phyloP scores from a whole-genome alignment of 106 monocot genomes.

The Dactylorhiza incarnata region DNA sequence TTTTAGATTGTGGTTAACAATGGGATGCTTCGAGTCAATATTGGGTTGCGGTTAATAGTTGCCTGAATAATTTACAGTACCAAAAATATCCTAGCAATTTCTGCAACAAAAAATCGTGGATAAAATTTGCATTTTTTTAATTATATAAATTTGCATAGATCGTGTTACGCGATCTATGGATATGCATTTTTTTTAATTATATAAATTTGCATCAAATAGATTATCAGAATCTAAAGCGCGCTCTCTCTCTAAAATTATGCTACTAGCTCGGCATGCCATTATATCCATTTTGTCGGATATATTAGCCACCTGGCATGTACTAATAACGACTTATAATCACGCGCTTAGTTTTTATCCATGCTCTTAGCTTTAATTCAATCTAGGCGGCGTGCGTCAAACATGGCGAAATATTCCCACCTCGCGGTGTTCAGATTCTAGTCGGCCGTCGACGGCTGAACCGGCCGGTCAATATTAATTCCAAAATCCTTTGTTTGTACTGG shows the following conservation, averaged over 20 bases:
- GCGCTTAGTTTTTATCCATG: not conserved
- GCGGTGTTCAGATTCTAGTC: not conserved
- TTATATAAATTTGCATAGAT: too few relatives aligned
- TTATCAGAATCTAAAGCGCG: too few relatives aligned
- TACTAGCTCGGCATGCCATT: not conserved
- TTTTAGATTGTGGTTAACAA: too few relatives aligned
- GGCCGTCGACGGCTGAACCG: not conserved
- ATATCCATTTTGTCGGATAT: not conserved
- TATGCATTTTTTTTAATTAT: too few relatives aligned
- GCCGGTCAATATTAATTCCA: conserved; percentile 2
- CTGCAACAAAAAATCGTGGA: too few relatives aligned
- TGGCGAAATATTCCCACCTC: not conserved
- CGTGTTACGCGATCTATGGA: too few relatives aligned
- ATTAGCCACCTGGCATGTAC: not conserved
- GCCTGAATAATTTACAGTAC: too few relatives aligned
- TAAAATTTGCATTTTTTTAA: too few relatives aligned
- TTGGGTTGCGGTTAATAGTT: too few relatives aligned
- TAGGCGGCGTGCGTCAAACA: not conserved
- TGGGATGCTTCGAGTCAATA: too few relatives aligned
- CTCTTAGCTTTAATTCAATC: not conserved
- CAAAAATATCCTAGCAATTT: too few relatives aligned
- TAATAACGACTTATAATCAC: not conserved
- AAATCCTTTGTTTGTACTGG: not conserved
- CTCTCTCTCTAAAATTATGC: not conserved
- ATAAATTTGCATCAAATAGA: too few relatives aligned